These are phyloP conservation scores for Ustilago hordei DNA, from an alignment of 1,284 basidiomycete genomes.

Conservation along the genomic window DNA sequence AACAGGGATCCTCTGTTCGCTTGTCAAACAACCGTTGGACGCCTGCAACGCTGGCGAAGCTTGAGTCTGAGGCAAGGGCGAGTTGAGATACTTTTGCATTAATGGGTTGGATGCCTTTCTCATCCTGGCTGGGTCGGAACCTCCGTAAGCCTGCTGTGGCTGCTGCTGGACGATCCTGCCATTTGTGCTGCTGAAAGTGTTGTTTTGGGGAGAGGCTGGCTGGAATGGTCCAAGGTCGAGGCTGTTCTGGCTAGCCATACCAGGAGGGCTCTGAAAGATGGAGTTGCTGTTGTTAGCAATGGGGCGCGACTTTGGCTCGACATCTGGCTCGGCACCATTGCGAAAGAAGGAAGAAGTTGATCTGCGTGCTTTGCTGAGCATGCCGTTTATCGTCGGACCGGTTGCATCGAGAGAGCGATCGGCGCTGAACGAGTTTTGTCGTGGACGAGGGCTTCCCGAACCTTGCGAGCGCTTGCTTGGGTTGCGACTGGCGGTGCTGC, in stretches of 20 bases:
- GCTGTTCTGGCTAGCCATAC: constrained; percentile 58
- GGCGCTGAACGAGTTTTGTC: constrained; percentile 39
- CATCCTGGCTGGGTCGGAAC: constrained; percentile 21
- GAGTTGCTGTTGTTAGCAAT: constrained; percentile 18
- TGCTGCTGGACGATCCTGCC: constrained; percentile 30
- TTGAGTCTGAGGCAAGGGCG: constrained; percentile 41
- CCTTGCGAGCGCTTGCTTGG: constrained; percentile 49
- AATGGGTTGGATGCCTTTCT: constrained; percentile 38
- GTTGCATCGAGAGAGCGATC: constrained; percentile 49
- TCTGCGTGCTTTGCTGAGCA: constrained; percentile 43
- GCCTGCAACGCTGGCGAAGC: constrained; percentile 18
- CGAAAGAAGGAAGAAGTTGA: constrained; percentile 51
- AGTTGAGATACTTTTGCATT: constrained; percentile 51
- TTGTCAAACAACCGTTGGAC: constrained; percentile 9
- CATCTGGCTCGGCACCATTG: constrained; percentile 28
- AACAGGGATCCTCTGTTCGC: constrained; percentile 3
- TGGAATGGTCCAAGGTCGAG: constrained; percentile 64
- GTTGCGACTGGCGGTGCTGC: constrained; percentile 51
- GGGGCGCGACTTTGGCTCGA: constrained; percentile 17
- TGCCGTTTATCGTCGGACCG: constrained; percentile 20
- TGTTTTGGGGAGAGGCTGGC: constrained; percentile 34
- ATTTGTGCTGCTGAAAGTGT: constrained; percentile 21
- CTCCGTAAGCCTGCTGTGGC: constrained; percentile 1
- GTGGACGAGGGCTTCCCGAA: constrained; percentile 38
- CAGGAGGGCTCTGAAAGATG: constrained; percentile 52